Evolutionary conservation across 805 yeast genomes (phyloP), one percentile per base, ranked within the genome.

Genomic region (Lipomyces lipofer): DNA sequence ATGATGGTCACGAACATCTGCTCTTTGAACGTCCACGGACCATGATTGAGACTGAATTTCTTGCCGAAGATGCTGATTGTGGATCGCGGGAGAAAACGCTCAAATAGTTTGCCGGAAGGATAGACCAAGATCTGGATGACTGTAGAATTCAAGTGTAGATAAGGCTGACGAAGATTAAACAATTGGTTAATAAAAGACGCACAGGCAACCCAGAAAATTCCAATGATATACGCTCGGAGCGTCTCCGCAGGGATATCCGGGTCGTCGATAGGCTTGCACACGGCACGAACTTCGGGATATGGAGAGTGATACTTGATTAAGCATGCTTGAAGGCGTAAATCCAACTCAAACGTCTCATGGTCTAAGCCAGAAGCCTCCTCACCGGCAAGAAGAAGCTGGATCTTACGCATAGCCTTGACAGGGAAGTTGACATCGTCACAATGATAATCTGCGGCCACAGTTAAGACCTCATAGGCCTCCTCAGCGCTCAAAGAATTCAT

Each of bases 1-100:
- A 74, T 67, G 38, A 75, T 59, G 60, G 87, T 78, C 12, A 83
- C 72, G 57, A 82, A 73, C 84, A 81, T 80, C 66, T 83, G 87
- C 64, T 83, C 88, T 63, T 83, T 83, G 58, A 67, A 72, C 39
- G 74, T 70, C 83, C 84, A 83, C 17, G 84, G 84, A 10, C 86
- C 84, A 5, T 85, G 85, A 63, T 81, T 82, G 55, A 82, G 65
- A 61, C 64, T 72, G 67, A 67, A 64, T 59, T 74, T 71, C n/a
- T 62, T 69, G 42, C 81, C 77, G 35, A 66, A 54, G 35, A 73
- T 30, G 7, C 64, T 71, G 62, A 78, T 64, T 9, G 40, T 36
- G 4, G 75, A 71, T 69, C 71, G 72, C 49, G 84, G 84, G 28
- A 79, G 52, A 46, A 71, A 52, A 27, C 62, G 64, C 39, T 73